Evolutionary conservation across 2,329 filamentous ascomycete genomes (phyloP).

Genomic region (Dactylella cylindrospora): DNA sequence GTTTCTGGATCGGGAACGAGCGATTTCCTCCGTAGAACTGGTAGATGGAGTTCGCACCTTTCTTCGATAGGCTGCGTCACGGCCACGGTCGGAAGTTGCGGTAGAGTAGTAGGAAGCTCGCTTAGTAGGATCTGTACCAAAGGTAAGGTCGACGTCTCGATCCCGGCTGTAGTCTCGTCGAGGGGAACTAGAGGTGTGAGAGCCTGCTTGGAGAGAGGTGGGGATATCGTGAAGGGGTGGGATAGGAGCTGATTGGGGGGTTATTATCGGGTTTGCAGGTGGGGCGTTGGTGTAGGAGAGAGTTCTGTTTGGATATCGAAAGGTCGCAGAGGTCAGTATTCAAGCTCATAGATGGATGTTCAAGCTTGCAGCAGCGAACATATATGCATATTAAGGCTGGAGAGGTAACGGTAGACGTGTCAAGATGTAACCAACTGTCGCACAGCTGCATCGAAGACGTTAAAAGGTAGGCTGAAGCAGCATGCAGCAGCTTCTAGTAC

Average conservation of each 20-base stretch:
- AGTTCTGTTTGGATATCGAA: conserved; percentile 27
- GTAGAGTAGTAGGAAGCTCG: conserved; percentile 18
- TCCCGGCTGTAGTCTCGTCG: conserved; percentile 2
- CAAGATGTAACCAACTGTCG: not conserved
- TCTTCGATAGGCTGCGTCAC: conserved; percentile 6
- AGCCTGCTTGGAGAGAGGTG: conserved; percentile 28
- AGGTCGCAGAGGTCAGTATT: conserved; percentile 18
- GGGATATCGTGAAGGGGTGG: conserved; percentile 22
- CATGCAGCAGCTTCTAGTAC: not conserved
- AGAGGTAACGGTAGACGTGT: conserved; percentile 26
- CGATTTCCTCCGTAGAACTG: conserved; percentile 24
- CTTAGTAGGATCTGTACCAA: conserved; percentile 5
- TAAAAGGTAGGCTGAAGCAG: not conserved
- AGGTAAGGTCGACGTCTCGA: conserved; percentile 5
- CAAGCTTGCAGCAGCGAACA: too few species aligned
- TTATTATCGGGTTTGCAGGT: conserved; percentile 19
- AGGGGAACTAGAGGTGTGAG: not conserved
- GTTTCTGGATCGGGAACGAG: conserved; percentile 21
- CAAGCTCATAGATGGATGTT: conserved; percentile 6
- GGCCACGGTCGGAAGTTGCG: conserved; percentile 8
- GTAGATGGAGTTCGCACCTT: conserved; percentile 23
- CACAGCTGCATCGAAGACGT: conserved; percentile 1
- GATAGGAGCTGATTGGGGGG: conserved; percentile 5
- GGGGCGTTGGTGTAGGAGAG: conserved; percentile 6
- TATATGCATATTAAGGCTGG: too few species aligned